Evolutionary conservation across 1,284 basidiomycete genomes (phyloP).

Genomic region (Porogramme epimiltina): DNA sequence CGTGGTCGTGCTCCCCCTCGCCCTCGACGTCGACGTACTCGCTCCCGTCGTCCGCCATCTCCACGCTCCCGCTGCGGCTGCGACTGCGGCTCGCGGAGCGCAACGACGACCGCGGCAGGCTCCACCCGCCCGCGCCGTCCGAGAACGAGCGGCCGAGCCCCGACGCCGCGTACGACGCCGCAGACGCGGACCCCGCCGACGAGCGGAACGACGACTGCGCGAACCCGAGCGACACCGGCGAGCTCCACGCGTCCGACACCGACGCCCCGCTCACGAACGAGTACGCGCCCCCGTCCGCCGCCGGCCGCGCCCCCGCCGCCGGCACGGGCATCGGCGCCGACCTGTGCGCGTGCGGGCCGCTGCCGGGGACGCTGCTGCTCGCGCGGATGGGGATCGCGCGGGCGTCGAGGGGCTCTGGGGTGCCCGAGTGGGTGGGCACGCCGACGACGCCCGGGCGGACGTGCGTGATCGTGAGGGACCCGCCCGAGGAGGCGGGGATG

Average conservation of each 20-base stretch:
- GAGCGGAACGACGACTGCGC: conserved; percentile 33
- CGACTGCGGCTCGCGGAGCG: conserved; percentile 35
- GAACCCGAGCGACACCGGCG: conserved; percentile 26
- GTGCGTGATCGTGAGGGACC: conserved; percentile 55
- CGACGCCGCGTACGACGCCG: conserved; percentile 23
- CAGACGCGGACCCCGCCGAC: conserved; percentile 18
- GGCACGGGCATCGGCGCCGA: conserved; percentile 27
- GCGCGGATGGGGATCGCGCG: conserved; percentile 3
- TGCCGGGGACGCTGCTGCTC: conserved; percentile 11
- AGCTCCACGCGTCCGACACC: conserved; percentile 31
- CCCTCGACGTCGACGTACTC: conserved; percentile 26
- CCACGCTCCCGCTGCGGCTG: conserved; percentile 39
- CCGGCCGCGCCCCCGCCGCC: conserved; percentile 17
- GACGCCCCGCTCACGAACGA: conserved; percentile 23
- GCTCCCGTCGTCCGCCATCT: conserved; percentile 33
- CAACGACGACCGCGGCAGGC: conserved; percentile 52
- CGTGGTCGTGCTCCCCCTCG: conserved; percentile 4
- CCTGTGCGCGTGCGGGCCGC: conserved; percentile 3
- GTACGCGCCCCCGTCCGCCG: conserved; percentile 21
- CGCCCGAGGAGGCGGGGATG: conserved; percentile 41
- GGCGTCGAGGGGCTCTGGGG: conserved; percentile 7
- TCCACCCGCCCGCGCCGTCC: conserved; percentile 46
- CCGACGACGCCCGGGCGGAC: conserved; percentile 61
- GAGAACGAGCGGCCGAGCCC: conserved; percentile 28
- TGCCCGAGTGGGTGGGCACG: conserved; percentile 36